Evolutionary conservation across 148 eudicot genomes (phyloP), one percentile per base, ranked within the genome.

Genomic region (Camellia japonica): DNA sequence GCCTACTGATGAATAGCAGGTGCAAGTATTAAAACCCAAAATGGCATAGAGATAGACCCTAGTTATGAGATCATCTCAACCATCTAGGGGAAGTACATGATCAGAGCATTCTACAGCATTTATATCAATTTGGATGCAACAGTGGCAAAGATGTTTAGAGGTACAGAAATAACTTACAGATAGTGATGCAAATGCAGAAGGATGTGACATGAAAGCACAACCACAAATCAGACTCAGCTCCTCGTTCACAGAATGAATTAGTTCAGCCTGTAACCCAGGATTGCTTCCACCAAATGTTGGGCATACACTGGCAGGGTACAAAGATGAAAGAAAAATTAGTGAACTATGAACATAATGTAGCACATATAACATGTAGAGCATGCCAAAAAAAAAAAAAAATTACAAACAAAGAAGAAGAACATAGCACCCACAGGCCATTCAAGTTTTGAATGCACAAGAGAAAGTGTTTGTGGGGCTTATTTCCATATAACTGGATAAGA

Each of bases 201-300:
- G 92, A 79, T 83, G 88, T 18, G 90, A 71, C 49, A 85, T 81
- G 67, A 86, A 83, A 10, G 93, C 87, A 80, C 97, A 91, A 69
- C 99, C 99, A 82, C 91, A 91, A 18, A 90, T 88, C 68, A 96
- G 82, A 88, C 78, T 95, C 76, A 96, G 80, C 75, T 91, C 86
- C 86, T 96, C 97, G 83, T 88, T 96, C 69, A 96, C 81, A 51
- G 93, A 87, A 85, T 93, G 93, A 65, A 94, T 85, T 78, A 96
- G 85, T 82, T 96, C 97, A 72, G 96, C 92, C 55, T 79, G 83
- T 73, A 92, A 13, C 59, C 99, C 99, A 62, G 95, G 98, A 88
- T 87, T 88, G 78, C 90, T 90, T 79, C 99, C 99, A 75, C 99
- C 99, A 83, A 89, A 80, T 15, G 93, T 93, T 47, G 99, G 99